Evolutionary conservation across 805 yeast species (phyloP).

Genomic region (Zygosaccharomyces siamensis): DNA sequence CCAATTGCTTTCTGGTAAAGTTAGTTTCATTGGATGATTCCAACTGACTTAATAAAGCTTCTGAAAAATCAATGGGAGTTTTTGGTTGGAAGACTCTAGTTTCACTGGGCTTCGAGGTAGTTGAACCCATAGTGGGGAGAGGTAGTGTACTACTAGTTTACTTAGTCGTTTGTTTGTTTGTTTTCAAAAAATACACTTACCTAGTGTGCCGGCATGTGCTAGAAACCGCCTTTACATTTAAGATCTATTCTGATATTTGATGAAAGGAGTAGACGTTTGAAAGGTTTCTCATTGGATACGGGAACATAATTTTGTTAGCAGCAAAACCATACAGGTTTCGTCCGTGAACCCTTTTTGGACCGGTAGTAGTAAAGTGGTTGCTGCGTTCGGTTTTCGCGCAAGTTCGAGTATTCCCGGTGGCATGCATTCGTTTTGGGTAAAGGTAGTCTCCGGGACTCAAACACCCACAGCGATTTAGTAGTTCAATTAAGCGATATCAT

Average conservation of each 20-base stretch:
- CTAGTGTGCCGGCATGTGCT: too few relatives aligned
- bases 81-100: slow-evolving; percentile 62
- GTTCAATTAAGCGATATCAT: too few relatives aligned
- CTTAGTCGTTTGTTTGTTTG: not conserved
- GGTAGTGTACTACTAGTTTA: not conserved
- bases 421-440: too few relatives aligned
- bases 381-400: too few relatives aligned
- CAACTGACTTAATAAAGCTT: slow-evolving; percentile 57
- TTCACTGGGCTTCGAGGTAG: slow-evolving; percentile 54
- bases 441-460: too few relatives aligned
- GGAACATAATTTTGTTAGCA: not conserved
- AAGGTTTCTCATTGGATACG: slow-evolving; percentile 5
- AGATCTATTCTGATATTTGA: not conserved
- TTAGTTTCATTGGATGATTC: slow-evolving; percentile 62
- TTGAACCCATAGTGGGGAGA: slow-evolving; percentile 46
- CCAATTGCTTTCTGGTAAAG: slow-evolving; percentile 64
- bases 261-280: slow-evolving; percentile 4
- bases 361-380: not conserved
- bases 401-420: too few relatives aligned
- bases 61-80: slow-evolving; percentile 64
- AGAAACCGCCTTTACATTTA: slow-evolving; percentile 1
- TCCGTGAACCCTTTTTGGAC: not conserved
- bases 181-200: not conserved
- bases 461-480: too few relatives aligned
- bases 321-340: too few relatives aligned